Evolutionary conservation across 768 basidiomycete species (phyloP).

Genomic region (Solioccasus polychromus): DNA sequence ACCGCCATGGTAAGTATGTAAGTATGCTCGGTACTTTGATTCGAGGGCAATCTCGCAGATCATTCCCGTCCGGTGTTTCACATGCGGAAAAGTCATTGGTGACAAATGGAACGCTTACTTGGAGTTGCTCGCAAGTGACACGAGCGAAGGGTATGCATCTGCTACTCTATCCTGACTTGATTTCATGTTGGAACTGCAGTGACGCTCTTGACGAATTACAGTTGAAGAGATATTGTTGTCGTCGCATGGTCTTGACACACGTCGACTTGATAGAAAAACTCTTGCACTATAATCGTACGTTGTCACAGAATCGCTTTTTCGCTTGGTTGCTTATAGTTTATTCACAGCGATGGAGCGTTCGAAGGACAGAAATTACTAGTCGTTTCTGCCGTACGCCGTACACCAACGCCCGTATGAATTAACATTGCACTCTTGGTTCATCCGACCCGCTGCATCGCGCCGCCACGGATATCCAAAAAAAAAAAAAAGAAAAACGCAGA

Average conservation of each 20-base stretch:
- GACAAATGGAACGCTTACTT: conserved; percentile 94
- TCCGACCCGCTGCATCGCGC: too few species aligned
- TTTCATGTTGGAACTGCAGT: conserved; percentile 37
- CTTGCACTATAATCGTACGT: conserved; percentile 88
- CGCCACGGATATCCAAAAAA: too few species aligned
- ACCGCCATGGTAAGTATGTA: conserved; percentile 25
- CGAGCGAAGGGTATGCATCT: conserved; percentile 78
- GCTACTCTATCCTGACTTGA: not conserved
- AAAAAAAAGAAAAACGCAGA: too few species aligned
- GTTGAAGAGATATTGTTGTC: conserved; percentile 92
- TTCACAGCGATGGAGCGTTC: conserved; percentile 32
- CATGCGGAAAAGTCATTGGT: conserved; percentile 95
- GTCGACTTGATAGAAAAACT: conserved; percentile 98
- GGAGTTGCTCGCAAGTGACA: conserved; percentile 73
- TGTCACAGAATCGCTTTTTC: conserved; percentile 27
- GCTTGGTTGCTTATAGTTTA: not conserved
- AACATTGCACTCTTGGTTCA: too few species aligned
- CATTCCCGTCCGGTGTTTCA: conserved; percentile 94
- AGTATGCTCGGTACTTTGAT: not conserved
- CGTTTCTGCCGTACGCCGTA: not conserved
- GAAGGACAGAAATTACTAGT: conserved; percentile 27
- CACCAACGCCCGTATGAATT: not conserved
- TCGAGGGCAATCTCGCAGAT: conserved; percentile 52
- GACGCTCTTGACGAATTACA: conserved; percentile 89
- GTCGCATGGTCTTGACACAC: conserved; percentile 96